Base-by-base conservation (phyloP, 73 alveolate genomes). In the Paramecium bursaria region DNA sequence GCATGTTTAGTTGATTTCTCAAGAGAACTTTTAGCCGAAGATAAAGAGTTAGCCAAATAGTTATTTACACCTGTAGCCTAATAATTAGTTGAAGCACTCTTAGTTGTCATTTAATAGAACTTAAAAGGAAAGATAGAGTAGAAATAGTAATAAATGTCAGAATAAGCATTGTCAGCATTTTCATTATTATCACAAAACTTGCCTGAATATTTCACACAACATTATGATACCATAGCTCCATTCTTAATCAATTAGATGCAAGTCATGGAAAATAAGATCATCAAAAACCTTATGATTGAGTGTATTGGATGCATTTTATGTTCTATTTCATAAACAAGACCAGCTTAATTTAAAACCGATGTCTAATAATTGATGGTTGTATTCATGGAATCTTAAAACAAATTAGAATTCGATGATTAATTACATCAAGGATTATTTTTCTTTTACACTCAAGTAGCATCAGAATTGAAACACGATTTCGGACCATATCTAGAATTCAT, bases 401-500 rank as follows among this genome's bases (percentile, higher is more conserved):
- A 52, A 46, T 39, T 79, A 73, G 89, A 79, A 13, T 26, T 54
- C 22, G 89, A 79, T 54, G 89, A 79, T 79, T 73, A 80, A 39
- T 44, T 44, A 22, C 89, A 79, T 35, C 27, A 80, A 30, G 48
- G 85, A 5, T 53, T 79, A 0, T 79, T 79, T 49, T 61, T 79
- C 61, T 61, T 79, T 33, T 79, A 79, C 13, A 73, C 82, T 17
- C 29, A 79, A 54, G 76, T 79, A 9, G 89, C 89, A 15, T 44
- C 75, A 3, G 61, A 80, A 3, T 42, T 79, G 53, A 79, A 57
- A 53, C 25, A 42, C 25, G 89, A 73, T 13, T 79, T 79, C 48
- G 75, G 74, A 1, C 26, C 31, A 35, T 79, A 54, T 9, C 14
- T 79, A 17, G 85, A 61, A 27, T 30, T 48, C 21, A 47, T 79